Evolutionary conservation across 2,329 filamentous ascomycete genomes (phyloP).

Genomic region (Penicillium sp.): DNA sequence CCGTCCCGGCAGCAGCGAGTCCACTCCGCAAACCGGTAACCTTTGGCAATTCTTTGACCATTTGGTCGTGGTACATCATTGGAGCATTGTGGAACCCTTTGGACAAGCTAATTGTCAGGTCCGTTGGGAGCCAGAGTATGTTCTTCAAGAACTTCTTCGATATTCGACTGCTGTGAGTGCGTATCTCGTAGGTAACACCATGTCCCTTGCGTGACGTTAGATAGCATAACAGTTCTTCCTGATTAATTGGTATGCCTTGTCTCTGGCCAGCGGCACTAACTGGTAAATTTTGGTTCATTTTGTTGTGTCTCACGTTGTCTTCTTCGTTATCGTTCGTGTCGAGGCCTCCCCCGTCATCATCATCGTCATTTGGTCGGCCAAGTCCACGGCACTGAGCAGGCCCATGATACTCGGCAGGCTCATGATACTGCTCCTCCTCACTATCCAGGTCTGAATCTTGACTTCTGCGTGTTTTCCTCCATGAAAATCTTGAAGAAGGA

Average conservation of each 20-base stretch:
- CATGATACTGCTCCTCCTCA: not conserved
- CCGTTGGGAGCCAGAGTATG: slow-evolving; percentile 77
- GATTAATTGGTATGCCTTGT: slow-evolving; percentile 15
- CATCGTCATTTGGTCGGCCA: not conserved
- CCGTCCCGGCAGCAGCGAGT: slow-evolving; percentile 65
- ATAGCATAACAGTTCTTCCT: slow-evolving; percentile 11
- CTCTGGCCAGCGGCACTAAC: not conserved
- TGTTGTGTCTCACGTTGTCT: not conserved
- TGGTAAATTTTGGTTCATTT: not conserved
- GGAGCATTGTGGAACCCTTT: slow-evolving; percentile 88
- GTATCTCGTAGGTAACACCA: slow-evolving; percentile 9
- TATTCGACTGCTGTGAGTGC: slow-evolving; percentile 32
- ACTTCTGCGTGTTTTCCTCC: slow-evolving; percentile 1
- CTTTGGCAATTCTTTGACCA: slow-evolving; percentile 71
- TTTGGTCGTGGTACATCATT: slow-evolving; percentile 79
- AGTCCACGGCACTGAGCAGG: not conserved
- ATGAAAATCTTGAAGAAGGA: not conserved
- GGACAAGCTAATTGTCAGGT: slow-evolving; percentile 77
- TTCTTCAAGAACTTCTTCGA: slow-evolving; percentile 70
- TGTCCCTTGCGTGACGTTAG: not conserved
- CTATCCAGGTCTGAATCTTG: not conserved
- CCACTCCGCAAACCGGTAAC: slow-evolving; percentile 77
- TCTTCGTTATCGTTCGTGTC: not conserved
- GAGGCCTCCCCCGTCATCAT: not conserved
- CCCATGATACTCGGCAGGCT: not conserved